These are phyloP conservation scores for Fusarium nygamai DNA, from an alignment of 2,329 filamentous ascomycete species.

Conservation along the genomic window DNA sequence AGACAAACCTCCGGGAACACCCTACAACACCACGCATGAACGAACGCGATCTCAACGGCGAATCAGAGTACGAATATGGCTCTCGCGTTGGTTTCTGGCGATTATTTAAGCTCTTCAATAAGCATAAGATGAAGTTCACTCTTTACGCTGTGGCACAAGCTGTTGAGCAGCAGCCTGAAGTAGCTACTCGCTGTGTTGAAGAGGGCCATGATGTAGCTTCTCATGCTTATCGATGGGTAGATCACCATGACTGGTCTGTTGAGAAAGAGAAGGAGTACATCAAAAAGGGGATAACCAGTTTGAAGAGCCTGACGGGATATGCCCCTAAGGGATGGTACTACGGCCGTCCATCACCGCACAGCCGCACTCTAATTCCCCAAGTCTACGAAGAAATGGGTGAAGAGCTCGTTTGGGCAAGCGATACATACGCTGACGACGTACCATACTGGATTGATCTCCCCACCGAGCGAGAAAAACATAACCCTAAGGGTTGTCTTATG, in stretches of 20 bases:
- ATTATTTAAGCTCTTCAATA: neutral
- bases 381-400: slow-evolving; percentile 7
- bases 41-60: neutral
- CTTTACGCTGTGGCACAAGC: slow-evolving; percentile 1
- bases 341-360: neutral
- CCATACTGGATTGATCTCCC: slow-evolving; percentile 8
- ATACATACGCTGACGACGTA: slow-evolving; percentile 7
- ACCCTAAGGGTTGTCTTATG: neutral
- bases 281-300: neutral
- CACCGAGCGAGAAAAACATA: neutral
- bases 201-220: slow-evolving; percentile 10
- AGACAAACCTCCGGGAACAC: neutral
- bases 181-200: neutral
- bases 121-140: slow-evolving; percentile 1
- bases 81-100: slow-evolving; percentile 9
- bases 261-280: neutral
- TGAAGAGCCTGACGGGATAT: slow-evolving; percentile 1
- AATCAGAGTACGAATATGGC: slow-evolving; percentile 18
- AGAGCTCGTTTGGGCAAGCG: neutral
- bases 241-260: slow-evolving; percentile 2
- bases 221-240: slow-evolving; percentile 3
- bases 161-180: slow-evolving; percentile 1
- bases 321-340: slow-evolving; percentile 1
- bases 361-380: neutral
- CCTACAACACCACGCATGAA: neutral